Evolutionary conservation across 2,329 filamentous ascomycete species (phyloP).

Genomic region (Xylaria sp.): DNA sequence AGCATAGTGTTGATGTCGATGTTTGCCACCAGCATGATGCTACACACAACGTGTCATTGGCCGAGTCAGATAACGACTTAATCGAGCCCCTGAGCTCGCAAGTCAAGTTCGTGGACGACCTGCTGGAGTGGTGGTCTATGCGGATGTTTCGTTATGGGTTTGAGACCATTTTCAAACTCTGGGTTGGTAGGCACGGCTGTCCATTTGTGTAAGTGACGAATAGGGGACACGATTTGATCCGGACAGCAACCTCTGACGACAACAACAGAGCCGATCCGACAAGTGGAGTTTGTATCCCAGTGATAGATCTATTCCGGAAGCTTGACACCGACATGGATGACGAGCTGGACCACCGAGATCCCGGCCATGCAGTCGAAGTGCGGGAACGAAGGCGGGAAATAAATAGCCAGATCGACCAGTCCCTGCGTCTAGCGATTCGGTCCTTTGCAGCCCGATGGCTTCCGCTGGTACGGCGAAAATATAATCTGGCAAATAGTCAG

Average conservation of each 20-base stretch:
- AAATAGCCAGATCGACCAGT: background rate
- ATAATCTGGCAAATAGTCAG: background rate
- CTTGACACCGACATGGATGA: slow-evolving; percentile 1
- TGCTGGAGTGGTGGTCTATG: background rate
- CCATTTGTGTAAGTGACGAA: slow-evolving; percentile 4
- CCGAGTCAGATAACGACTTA: background rate
- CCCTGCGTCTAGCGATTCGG: background rate
- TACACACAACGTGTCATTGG: background rate
- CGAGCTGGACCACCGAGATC: background rate
- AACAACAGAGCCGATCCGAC: background rate
- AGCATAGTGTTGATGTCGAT: background rate
- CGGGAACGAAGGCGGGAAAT: background rate
- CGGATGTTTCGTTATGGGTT: slow-evolving; percentile 1
- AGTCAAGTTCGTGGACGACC: background rate
- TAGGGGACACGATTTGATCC: background rate
- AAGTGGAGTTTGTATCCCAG: background rate
- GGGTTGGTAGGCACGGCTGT: slow-evolving; percentile 3
- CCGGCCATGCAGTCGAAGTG: background rate
- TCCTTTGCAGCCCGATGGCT: slow-evolving; percentile 5
- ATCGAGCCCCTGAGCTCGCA: background rate
- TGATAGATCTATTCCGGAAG: background rate
- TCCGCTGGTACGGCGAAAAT: background rate
- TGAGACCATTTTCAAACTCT: background rate
- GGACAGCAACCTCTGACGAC: background rate
- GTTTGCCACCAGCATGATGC: background rate